Evolutionary conservation across 129 eudicot species (phyloP).

Genomic region (Flaveria robusta): DNA sequence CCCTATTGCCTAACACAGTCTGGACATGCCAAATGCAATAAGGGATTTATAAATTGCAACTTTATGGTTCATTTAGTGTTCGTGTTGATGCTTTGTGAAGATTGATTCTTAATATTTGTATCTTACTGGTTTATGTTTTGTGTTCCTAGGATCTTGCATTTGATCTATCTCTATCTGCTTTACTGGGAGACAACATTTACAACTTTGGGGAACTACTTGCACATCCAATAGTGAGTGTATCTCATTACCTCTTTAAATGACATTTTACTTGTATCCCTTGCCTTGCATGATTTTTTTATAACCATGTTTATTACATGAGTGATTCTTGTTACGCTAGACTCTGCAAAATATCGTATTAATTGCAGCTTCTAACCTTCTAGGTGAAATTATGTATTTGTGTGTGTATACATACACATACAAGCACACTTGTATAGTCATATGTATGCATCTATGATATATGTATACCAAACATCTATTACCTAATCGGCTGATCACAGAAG

Average conservation of each 20-base stretch:
- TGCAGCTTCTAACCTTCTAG: background rate
- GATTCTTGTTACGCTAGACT: background rate
- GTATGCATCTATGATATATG: background rate
- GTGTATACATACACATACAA: background rate
- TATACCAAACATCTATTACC: background rate
- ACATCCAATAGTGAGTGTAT: constrained; percentile 82
- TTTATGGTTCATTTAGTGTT: constrained; percentile 9
- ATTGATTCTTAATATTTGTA: background rate
- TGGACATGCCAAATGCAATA: background rate
- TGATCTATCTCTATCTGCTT: constrained; percentile 86
- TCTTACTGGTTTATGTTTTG: constrained; percentile 17
- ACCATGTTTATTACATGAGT: background rate
- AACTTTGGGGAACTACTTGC: constrained; percentile 97
- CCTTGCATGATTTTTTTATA: constrained; percentile 9
- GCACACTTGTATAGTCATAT: background rate
- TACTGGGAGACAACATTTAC: constrained; percentile 94
- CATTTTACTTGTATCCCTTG: background rate
- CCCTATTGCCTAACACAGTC: background rate
- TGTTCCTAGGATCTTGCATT: constrained; percentile 76
- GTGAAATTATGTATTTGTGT: background rate
- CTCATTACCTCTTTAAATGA: constrained; percentile 12
- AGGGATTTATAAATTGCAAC: background rate
- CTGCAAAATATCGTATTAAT: background rate
- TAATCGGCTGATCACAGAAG: background rate
- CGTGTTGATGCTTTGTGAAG: background rate